Percentiles rank a stretch among this genome's conserved stretches.
Conservation (phyloP, 2,329 filamentous ascomycete species). For the Chaetomiaceae sp. region DNA sequence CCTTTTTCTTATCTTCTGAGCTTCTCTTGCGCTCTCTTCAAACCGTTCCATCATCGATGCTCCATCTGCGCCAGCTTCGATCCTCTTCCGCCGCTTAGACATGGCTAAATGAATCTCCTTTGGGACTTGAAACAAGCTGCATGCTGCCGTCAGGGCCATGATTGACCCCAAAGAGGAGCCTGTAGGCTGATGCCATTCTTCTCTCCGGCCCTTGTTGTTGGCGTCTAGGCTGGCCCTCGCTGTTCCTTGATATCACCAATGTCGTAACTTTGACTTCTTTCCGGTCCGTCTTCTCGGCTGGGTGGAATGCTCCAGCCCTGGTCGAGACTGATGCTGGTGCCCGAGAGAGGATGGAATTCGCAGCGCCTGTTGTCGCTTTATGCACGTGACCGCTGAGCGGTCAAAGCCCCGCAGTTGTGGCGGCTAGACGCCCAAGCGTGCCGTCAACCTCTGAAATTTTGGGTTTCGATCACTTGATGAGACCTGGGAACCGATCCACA, state of each 20-base stretch:
- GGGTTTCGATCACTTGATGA: constrained; percentile 5
- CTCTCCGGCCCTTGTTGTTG: background rate
- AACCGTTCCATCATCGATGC: background rate
- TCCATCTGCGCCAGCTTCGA: background rate
- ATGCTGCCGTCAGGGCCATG: background rate
- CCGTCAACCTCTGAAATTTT: constrained; percentile 21
- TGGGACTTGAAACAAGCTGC: background rate
- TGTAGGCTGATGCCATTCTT: background rate
- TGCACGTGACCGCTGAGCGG: constrained; percentile 21
- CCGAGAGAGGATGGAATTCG: background rate
- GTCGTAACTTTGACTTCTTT: background rate
- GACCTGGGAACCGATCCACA: background rate
- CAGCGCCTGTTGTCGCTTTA: background rate
- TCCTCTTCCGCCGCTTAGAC: background rate
- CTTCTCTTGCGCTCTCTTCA: background rate
- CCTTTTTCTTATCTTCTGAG: too few relatives aligned
- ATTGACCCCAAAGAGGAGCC: too few relatives aligned
- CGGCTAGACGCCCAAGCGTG: constrained; percentile 20
- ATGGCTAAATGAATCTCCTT: background rate
- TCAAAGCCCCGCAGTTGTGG: constrained; percentile 18
- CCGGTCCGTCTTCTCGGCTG: background rate
- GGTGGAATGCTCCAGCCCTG: background rate
- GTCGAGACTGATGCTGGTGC: too few relatives aligned
- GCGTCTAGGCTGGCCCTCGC: background rate
- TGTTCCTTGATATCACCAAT: background rate